These are phyloP conservation scores for Rhododendron ferrugineum DNA, from an alignment of 148 eudicot genomes.

Conservation along the genomic window DNA sequence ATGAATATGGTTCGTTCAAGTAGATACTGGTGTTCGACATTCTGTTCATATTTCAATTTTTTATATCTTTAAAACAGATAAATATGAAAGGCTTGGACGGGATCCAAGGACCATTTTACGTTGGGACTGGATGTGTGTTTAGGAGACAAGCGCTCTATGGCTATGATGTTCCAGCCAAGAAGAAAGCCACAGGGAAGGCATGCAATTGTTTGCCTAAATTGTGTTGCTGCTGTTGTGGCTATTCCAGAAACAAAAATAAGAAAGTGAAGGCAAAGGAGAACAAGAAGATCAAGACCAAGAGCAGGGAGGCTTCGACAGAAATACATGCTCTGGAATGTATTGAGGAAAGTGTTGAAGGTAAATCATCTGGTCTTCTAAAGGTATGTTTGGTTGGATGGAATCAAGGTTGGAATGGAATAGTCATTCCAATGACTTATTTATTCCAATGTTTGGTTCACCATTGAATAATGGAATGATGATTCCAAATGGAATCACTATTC, in stretches of 20 bases:
- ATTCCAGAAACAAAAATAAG: constrained; percentile 24
- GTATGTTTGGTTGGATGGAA: too few species aligned
- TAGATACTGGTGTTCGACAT: too few species aligned
- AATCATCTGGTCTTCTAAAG: not conserved
- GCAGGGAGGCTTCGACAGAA: constrained; percentile 26
- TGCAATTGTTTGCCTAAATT: constrained; percentile 90
- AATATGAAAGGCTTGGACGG: constrained; percentile 88
- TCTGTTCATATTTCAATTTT: not conserved
- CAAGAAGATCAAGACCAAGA: constrained; percentile 40
- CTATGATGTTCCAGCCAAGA: constrained; percentile 71
- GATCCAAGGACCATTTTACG: constrained; percentile 92
- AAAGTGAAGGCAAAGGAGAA: constrained; percentile 46
- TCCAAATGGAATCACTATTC: too few species aligned
- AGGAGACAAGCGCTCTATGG: constrained; percentile 92
- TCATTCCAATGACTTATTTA: too few species aligned
- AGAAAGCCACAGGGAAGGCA: constrained; percentile 73
- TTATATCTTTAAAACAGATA: not conserved
- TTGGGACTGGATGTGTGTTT: constrained; percentile 88
- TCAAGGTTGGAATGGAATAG: too few species aligned
- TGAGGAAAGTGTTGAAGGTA: constrained; percentile 67
- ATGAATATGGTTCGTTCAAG: too few species aligned
- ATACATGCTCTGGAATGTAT: constrained; percentile 65
- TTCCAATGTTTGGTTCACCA: too few species aligned
- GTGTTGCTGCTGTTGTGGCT: constrained; percentile 30
- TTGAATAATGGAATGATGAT: too few species aligned